A percentile compares a stretch with the other conserved stretches of the same genome.
phyloP scores from a whole-genome alignment of 2,329 filamentous ascomycete species.

The Talaromyces sp. region DNA sequence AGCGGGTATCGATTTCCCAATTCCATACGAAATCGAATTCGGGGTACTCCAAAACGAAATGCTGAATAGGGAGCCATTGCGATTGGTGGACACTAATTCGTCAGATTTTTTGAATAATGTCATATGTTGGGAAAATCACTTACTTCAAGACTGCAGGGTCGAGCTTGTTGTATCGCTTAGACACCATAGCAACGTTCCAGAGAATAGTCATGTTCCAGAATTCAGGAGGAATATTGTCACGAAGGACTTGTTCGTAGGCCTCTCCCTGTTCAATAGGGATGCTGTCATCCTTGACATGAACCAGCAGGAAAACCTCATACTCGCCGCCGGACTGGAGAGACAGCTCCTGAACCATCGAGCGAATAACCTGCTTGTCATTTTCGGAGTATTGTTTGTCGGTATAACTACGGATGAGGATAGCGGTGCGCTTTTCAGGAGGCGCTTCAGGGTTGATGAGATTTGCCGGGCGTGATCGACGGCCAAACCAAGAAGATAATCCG shows the following conservation, averaged over 20 bases:
- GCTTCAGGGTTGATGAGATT: constrained; percentile 36
- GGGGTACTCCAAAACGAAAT: constrained; percentile 61
- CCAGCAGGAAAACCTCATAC: constrained; percentile 71
- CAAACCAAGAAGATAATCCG: constrained; percentile 14
- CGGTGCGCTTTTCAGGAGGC: constrained; percentile 52
- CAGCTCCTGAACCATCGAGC: constrained; percentile 78
- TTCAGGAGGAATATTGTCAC: constrained; percentile 25
- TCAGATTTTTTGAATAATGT: constrained; percentile 1
- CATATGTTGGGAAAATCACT: neutral
- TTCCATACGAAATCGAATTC: constrained; percentile 68
- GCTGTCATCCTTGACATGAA: constrained; percentile 72
- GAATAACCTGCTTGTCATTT: constrained; percentile 76
- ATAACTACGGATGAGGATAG: constrained; percentile 79
- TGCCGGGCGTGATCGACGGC: constrained; percentile 18
- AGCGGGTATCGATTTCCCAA: constrained; percentile 67
- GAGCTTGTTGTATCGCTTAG: constrained; percentile 21
- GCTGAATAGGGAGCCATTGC: constrained; percentile 50
- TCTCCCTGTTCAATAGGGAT: constrained; percentile 47
- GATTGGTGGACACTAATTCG: constrained; percentile 17
- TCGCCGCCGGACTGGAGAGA: constrained; percentile 70
- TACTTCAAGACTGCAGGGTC: constrained; percentile 18
- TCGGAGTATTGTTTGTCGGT: constrained; percentile 73
- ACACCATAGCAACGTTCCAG: constrained; percentile 24
- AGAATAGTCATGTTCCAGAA: constrained; percentile 36
- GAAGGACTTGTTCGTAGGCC: constrained; percentile 10